Evolutionary conservation across 1,284 basidiomycete genomes (phyloP), one percentile per base, ranked within the genome.

Genomic region (Ganoderma sp.): DNA sequence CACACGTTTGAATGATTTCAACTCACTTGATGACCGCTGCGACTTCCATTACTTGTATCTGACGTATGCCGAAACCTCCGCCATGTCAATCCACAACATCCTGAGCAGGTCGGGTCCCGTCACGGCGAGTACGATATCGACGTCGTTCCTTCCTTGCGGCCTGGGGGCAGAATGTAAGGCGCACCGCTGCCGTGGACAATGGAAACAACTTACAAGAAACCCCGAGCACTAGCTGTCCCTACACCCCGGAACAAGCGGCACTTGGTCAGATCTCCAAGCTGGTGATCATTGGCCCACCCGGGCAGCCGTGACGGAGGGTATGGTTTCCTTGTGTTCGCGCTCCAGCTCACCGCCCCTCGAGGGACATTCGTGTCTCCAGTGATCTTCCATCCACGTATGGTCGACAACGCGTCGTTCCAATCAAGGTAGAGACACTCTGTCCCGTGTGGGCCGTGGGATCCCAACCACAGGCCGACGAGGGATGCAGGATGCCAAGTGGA

Each of bases 311-410:
- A 59, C 17, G 56, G 45, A 9, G 22, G 34, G 12, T 42, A 45
- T n/a, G 52, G 41, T 19, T 10, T 32, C 32, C 43, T 19, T 45
- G 66, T 57, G 41, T 58, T 37, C 22, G 69, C 67, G 42, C 65
- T 62, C 75, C 76, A 78, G n/a, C 66, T 70, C 22, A 73, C 45
- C 10, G 69, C 73, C 3, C 77, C 77, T n/a, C 76, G 64, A 9
- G 77, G 77, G 17, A 77, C 76, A 64, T 77, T 73, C 22, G 72
- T 61, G 66, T 78, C 76, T 12, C 77, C 77, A 0, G 76, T 78
- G 54, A 78, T 69, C 67, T 78, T 78, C 69, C 71, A 72, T 12
- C 75, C 77, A 7, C 61, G 69, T 22, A 78, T 39, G 17, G 61
- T 65, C 15, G 62, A 37, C 9, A 37, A 41, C 4, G 25, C 37